Evolutionary conservation across 495 filamentous ascomycete species (phyloP).

Genomic region (Daldinia vernicosa): DNA sequence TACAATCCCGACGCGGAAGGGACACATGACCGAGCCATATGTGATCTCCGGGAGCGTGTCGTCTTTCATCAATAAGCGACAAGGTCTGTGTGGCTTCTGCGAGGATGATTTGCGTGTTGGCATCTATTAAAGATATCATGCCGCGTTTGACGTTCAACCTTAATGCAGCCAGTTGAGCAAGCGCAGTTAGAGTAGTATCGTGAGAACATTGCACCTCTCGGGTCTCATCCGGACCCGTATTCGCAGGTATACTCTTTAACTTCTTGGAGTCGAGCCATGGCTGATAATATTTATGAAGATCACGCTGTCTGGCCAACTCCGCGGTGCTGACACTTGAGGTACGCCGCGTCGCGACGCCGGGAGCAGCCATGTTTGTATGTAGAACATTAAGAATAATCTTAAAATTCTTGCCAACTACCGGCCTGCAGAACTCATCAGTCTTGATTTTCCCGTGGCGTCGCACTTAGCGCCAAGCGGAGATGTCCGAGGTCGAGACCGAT

Average conservation of each 20-base stretch:
- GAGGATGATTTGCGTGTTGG: conserved; percentile 66
- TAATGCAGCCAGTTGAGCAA: conserved; percentile 68
- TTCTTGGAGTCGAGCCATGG: conserved; percentile 41
- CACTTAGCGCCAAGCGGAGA: conserved; percentile 20
- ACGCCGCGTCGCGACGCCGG: conserved; percentile 24
- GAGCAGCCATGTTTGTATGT: conserved; percentile 9
- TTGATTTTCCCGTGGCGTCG: conserved; percentile 16
- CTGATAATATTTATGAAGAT: conserved; percentile 43
- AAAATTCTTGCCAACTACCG: not conserved
- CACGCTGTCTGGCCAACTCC: conserved; percentile 36
- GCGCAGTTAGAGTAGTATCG: conserved; percentile 70
- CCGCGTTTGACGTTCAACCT: conserved; percentile 62
- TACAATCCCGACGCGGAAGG: conserved; percentile 38
- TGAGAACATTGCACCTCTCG: conserved; percentile 39
- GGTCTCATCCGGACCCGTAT: conserved; percentile 18
- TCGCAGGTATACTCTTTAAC: conserved; percentile 27
- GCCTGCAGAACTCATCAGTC: not conserved
- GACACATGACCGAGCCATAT: conserved; percentile 44
- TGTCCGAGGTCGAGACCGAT: conserved; percentile 23
- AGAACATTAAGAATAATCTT: not conserved
- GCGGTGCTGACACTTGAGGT: conserved; percentile 32
- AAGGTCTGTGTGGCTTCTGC: conserved; percentile 68
- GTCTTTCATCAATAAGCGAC: conserved; percentile 50
- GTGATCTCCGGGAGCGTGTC: conserved; percentile 39
- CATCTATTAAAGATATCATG: conserved; percentile 69